A percentile compares a stretch with the other conserved stretches of the same genome.
These are phyloP conservation scores for Rubia yunnanensis DNA, from an alignment of 257 asterid species.

Conservation along the genomic window DNA sequence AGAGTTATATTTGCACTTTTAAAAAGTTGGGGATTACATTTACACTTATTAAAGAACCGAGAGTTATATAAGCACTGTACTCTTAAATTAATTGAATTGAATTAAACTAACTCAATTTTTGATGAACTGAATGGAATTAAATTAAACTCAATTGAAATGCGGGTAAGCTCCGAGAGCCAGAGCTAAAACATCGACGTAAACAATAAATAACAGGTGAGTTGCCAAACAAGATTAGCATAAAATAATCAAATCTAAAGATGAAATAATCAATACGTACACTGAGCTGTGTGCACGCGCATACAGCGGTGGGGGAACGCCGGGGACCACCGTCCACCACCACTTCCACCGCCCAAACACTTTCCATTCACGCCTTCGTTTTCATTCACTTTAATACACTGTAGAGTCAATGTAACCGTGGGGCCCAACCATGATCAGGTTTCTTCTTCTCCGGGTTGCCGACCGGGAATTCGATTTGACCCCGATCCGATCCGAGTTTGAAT, in stretches of 20 bases:
- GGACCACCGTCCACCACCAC: conserved; percentile 11
- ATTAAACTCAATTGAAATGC: too few relatives aligned
- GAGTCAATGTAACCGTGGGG: conserved; percentile 14
- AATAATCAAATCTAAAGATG: not conserved
- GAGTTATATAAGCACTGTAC: too few relatives aligned
- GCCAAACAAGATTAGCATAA: not conserved
- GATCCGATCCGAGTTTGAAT: not conserved
- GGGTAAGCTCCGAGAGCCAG: too few relatives aligned
- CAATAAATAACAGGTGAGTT: too few relatives aligned
- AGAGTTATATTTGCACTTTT: too few relatives aligned
- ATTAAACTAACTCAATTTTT: too few relatives aligned
- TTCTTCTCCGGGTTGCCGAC: not conserved
- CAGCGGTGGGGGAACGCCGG: conserved; percentile 9
- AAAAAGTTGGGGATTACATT: too few relatives aligned
- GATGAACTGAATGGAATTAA: too few relatives aligned
- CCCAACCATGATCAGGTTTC: not conserved
- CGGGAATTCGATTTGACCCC: not conserved
- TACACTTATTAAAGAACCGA: too few relatives aligned
- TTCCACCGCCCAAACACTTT: conserved; percentile 8
- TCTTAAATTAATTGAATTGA: too few relatives aligned
- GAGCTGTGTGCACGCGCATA: not conserved
- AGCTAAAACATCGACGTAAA: too few relatives aligned
- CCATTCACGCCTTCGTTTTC: conserved; percentile 1
- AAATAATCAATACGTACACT: not conserved
- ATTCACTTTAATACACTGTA: not conserved